A percentile compares a stretch with the other conserved stretches of the same genome.
phyloP scores from a whole-genome alignment of 2,329 filamentous ascomycete species.

The Alternaria conjuncta region DNA sequence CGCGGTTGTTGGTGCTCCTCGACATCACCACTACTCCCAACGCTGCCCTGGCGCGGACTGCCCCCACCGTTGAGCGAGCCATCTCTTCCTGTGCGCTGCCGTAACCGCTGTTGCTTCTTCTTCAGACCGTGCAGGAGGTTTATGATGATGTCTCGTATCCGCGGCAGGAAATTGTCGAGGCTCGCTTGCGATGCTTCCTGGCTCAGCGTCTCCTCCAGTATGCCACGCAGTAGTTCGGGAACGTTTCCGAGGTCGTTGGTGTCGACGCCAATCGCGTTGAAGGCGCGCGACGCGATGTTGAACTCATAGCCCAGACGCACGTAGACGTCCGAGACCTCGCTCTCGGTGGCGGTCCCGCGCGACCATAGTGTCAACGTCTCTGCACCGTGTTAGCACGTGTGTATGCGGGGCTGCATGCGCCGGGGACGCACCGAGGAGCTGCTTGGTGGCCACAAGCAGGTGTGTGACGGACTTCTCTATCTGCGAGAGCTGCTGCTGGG shows the following conservation, averaged over 20 bases:
- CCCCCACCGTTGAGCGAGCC: slow-evolving; percentile 49
- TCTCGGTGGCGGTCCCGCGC: slow-evolving; percentile 86
- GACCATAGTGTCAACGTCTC: slow-evolving; percentile 99
- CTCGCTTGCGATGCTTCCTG: slow-evolving; percentile 95
- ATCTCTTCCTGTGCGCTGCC: slow-evolving; percentile 61
- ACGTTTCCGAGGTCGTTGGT: slow-evolving; percentile 94
- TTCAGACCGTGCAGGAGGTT: slow-evolving; percentile 95
- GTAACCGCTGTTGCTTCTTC: slow-evolving; percentile 90
- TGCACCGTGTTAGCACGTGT: slow-evolving; percentile 22
- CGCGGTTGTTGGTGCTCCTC: slow-evolving; percentile 52
- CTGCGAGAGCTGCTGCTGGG: slow-evolving; percentile 82
- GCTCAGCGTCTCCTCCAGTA: slow-evolving; percentile 93
- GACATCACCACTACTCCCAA: slow-evolving; percentile 38
- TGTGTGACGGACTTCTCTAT: slow-evolving; percentile 97
- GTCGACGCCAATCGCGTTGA: slow-evolving; percentile 95
- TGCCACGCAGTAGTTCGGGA: slow-evolving; percentile 85
- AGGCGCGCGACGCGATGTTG: slow-evolving; percentile 97
- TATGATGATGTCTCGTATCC: slow-evolving; percentile 98
- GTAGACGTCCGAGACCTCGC: slow-evolving; percentile 97
- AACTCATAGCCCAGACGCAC: slow-evolving; percentile 98
- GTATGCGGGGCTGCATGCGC: slow-evolving; percentile 4
- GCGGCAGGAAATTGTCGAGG: slow-evolving; percentile 89
- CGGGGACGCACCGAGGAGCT: slow-evolving; percentile 67
- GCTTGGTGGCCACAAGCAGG: slow-evolving; percentile 95
- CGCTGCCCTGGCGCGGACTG: slow-evolving; percentile 49